These are phyloP conservation scores for Mycena kentingensis DNA, from an alignment of 768 basidiomycete genomes.

Conservation along the genomic window DNA sequence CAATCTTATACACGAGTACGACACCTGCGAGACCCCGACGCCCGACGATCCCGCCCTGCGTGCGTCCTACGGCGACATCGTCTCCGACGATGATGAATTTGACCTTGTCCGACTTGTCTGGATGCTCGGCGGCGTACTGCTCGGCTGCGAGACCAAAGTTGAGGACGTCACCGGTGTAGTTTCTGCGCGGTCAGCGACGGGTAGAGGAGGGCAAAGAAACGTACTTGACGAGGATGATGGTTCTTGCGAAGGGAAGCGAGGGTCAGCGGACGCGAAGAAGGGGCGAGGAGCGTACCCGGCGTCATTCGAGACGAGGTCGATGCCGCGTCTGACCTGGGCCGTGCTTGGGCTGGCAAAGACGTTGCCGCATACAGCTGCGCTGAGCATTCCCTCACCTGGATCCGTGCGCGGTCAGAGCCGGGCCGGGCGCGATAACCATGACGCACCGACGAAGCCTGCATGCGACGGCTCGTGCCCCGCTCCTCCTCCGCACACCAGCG, in stretches of 20 bases:
- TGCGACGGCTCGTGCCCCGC: conserved; percentile 92
- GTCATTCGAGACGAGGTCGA: conserved; percentile 73
- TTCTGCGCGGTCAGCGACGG: conserved; percentile 43
- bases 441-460: conserved; percentile 82
- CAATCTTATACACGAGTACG: conserved; percentile 86
- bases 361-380: conserved; percentile 83
- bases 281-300: conserved; percentile 55
- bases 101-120: conserved; percentile 65
- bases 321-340: conserved; percentile 77
- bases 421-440: not conserved
- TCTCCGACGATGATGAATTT: conserved; percentile 85
- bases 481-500: conserved; percentile 82
- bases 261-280: not conserved
- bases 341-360: conserved; percentile 91
- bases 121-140: conserved; percentile 71
- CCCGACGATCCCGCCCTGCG: conserved; percentile 83
- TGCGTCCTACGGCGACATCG: conserved; percentile 83
- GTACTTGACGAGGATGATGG: conserved; percentile 83
- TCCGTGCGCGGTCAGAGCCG: not conserved
- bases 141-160: conserved; percentile 92
- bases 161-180: conserved; percentile 88
- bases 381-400: conserved; percentile 75
- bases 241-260: conserved; percentile 42
- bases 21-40: conserved; percentile 85
- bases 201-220: conserved; percentile 7